These are phyloP conservation scores for Fusarium anthophilum DNA, from an alignment of 2,329 filamentous ascomycete genomes.

Conservation along the genomic window DNA sequence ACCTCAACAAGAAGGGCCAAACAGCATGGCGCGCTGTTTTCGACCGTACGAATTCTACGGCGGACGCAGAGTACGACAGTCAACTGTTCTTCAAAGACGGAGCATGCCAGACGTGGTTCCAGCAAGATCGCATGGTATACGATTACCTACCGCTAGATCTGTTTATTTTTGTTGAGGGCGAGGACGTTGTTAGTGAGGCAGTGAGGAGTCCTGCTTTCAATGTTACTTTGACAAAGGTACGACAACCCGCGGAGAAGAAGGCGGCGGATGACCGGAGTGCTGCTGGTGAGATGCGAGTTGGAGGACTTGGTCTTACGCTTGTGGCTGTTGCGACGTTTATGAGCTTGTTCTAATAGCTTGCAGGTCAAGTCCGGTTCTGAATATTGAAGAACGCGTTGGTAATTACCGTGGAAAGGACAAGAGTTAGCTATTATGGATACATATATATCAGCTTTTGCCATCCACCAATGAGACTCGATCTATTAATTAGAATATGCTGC, in stretches of 20 bases:
- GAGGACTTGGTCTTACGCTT: not conserved
- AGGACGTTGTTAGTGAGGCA: constrained; percentile 17
- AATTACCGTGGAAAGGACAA: no score
- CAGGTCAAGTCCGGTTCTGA: not conserved
- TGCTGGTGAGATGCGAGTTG: not conserved
- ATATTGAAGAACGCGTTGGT: not conserved
- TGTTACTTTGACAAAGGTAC: constrained; percentile 43
- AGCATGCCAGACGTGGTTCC: constrained; percentile 46
- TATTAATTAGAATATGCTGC: not conserved
- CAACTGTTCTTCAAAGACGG: constrained; percentile 43
- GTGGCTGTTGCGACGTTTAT: constrained; percentile 7
- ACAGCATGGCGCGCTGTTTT: constrained; percentile 48
- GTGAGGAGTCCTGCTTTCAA: constrained; percentile 42
- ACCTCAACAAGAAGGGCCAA: constrained; percentile 30
- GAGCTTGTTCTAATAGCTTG: constrained; percentile 34
- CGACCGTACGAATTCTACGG: constrained; percentile 31
- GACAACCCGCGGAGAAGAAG: constrained; percentile 32
- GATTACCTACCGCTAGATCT: constrained; percentile 45
- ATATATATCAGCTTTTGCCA: not conserved
- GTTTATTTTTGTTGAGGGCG: constrained; percentile 41
- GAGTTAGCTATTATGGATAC: not conserved
- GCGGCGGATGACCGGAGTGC: not conserved
- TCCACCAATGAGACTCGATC: not conserved
- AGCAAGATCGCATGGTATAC: constrained; percentile 47
- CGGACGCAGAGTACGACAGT: constrained; percentile 31